Evolutionary conservation across 257 asterid genomes (phyloP).

Genomic region (Asclepias syriaca): DNA sequence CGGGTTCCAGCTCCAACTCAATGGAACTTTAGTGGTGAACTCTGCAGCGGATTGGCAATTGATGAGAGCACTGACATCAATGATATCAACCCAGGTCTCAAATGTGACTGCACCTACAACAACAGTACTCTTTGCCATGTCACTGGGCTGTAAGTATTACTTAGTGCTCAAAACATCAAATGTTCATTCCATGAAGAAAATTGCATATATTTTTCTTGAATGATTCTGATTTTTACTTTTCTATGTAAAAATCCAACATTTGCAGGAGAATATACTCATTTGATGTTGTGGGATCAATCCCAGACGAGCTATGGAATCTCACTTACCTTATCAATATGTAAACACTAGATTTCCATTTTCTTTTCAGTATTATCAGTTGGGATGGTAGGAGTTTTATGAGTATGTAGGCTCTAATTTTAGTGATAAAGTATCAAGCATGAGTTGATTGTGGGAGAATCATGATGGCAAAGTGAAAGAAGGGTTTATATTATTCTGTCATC

Average conservation of each 20-base stretch:
- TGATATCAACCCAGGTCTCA: slow-evolving; percentile 43
- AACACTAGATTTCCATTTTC: neutral
- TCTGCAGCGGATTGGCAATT: slow-evolving; percentile 56
- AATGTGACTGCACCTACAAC: slow-evolving; percentile 56
- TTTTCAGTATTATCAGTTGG: neutral
- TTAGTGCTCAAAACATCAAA: neutral
- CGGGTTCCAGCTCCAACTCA: slow-evolving; percentile 20
- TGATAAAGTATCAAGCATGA: neutral
- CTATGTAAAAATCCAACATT: neutral
- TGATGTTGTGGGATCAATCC: slow-evolving; percentile 40
- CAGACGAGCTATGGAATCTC: slow-evolving; percentile 58
- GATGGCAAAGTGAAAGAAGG: neutral
- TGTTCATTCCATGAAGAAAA: neutral
- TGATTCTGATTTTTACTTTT: neutral
- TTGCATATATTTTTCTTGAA: no score
- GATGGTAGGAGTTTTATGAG: neutral
- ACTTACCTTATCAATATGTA: slow-evolving; percentile 45
- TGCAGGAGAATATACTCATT: slow-evolving; percentile 45
- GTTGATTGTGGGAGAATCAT: neutral
- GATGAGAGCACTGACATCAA: slow-evolving; percentile 17
- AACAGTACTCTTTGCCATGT: slow-evolving; percentile 30
- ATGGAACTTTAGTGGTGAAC: slow-evolving; percentile 65
- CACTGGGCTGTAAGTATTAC: slow-evolving; percentile 16
- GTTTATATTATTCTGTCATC: neutral
- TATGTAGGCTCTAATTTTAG: neutral